Conservation (phyloP, 129 eudicot genomes). For the Pulicaria dysenterica region DNA sequence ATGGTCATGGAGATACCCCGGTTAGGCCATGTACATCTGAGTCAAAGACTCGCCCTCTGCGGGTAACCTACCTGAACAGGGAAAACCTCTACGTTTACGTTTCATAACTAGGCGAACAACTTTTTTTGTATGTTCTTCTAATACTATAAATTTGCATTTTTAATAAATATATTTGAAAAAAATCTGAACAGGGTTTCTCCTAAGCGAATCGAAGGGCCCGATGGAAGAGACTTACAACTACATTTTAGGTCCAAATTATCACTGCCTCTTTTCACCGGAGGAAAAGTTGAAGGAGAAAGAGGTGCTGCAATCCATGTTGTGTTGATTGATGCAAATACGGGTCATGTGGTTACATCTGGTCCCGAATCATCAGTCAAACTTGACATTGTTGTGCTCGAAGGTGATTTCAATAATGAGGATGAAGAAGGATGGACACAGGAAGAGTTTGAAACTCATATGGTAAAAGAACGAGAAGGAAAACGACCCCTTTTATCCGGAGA, state of each 20-base stretch:
- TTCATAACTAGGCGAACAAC: background rate
- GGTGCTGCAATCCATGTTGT: conserved; percentile 90
- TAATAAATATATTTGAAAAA: background rate
- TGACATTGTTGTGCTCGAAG: conserved; percentile 95
- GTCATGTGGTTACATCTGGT: conserved; percentile 76
- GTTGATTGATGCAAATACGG: conserved; percentile 76
- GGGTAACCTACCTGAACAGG: no score
- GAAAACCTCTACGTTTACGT: no score
- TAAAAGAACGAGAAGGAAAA: conserved; percentile 98
- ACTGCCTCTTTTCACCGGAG: conserved; percentile 95
- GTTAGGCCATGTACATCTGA: no score
- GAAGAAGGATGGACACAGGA: conserved; percentile 92
- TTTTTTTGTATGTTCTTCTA: background rate
- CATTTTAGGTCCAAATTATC: conserved; percentile 83
- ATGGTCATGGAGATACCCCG: no score
- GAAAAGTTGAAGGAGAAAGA: conserved; percentile 96
- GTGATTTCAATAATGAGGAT: conserved; percentile 92
- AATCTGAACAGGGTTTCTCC: conserved; percentile 75
- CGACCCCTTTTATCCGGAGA: conserved; percentile 96
- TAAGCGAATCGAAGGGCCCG: conserved; percentile 82
- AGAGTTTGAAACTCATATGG: conserved; percentile 88
- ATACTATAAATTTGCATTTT: background rate
- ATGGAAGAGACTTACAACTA: conserved; percentile 90
- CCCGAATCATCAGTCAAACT: conserved; percentile 79
- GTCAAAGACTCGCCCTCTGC: no score